phyloP scores from a whole-genome alignment of 129 eudicot genomes.

The Mikania micrantha region DNA sequence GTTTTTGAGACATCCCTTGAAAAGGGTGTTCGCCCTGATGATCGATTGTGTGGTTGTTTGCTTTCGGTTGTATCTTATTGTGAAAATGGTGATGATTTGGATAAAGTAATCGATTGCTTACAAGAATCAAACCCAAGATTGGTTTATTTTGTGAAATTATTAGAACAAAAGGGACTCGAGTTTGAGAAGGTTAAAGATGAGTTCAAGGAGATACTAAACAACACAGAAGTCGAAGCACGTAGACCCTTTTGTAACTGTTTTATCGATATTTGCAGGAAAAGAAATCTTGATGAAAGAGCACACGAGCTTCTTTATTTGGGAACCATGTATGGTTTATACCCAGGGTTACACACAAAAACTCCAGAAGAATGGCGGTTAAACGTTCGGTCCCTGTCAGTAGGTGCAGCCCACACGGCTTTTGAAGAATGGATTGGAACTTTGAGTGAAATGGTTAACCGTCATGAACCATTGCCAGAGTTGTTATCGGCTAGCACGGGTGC shows the following conservation, averaged over 20 bases:
- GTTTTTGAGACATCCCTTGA: constrained; percentile 41
- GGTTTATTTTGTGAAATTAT: constrained; percentile 42
- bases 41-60: constrained; percentile 63
- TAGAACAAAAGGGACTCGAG: constrained; percentile 19
- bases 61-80: constrained; percentile 55
- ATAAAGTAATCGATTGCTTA: constrained; percentile 46
- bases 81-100: constrained; percentile 43
- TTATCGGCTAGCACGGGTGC: constrained; percentile 60
- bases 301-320: constrained; percentile 64
- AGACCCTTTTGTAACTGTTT: constrained; percentile 63
- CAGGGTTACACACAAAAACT: constrained; percentile 55
- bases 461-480: constrained; percentile 48
- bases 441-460: constrained; percentile 38
- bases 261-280: constrained; percentile 59
- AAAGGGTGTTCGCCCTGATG: constrained; percentile 57
- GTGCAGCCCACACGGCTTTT: constrained; percentile 69
- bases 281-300: constrained; percentile 42
- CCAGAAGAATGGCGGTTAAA: constrained; percentile 62
- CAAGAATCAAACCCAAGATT: constrained; percentile 44
- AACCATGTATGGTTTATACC: constrained; percentile 53
- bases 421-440: constrained; percentile 70
- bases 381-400: constrained; percentile 60
- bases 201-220: constrained; percentile 43
- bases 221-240: constrained; percentile 52
- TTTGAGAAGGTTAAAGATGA: constrained; percentile 36